These are phyloP conservation scores for Plantago ovata DNA, from an alignment of 257 asterid species.

Conservation along the genomic window DNA sequence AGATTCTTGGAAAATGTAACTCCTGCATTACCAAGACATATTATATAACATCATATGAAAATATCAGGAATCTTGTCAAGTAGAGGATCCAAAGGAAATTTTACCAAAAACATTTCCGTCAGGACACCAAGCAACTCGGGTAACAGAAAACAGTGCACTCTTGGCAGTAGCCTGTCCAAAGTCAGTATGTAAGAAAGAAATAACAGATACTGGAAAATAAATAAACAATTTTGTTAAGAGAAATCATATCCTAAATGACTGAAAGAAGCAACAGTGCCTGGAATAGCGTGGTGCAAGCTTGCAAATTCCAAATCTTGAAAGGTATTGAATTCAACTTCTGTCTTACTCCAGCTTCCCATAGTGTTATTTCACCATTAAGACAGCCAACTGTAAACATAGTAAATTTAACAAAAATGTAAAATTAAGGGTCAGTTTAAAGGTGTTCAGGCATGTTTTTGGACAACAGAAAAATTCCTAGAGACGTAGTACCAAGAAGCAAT, in stretches of 20 bases:
- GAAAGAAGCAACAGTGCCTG: conserved; percentile 45
- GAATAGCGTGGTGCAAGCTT: conserved; percentile 58
- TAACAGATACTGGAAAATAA: not conserved
- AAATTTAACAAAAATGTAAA: conserved; percentile 13
- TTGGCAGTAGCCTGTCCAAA: conserved; percentile 75
- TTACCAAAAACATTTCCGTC: conserved; percentile 87
- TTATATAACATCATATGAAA: conserved; percentile 20
- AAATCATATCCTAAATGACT: not conserved
- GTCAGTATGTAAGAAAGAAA: conserved; percentile 24
- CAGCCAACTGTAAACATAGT: conserved; percentile 68
- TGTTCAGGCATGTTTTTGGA: conserved; percentile 4
- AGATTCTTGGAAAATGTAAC: conserved; percentile 91
- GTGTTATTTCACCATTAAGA: conserved; percentile 75
- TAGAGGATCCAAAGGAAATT: conserved; percentile 19
- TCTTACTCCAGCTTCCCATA: conserved; percentile 85
- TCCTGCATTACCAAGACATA: conserved; percentile 51
- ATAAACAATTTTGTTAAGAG: too few species aligned
- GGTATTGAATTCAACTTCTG: conserved; percentile 78
- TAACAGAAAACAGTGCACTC: conserved; percentile 78
- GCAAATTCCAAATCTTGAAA: conserved; percentile 82
- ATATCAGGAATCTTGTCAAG: conserved; percentile 7
- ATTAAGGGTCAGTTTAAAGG: too few species aligned
- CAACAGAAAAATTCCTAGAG: conserved; percentile 15
- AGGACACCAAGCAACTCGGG: conserved; percentile 90
- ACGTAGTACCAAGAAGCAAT: conserved; percentile 68